These are phyloP conservation scores for Globisporangium middletonii DNA, from an alignment of 352 stramenopile species.

Conservation along the genomic window DNA sequence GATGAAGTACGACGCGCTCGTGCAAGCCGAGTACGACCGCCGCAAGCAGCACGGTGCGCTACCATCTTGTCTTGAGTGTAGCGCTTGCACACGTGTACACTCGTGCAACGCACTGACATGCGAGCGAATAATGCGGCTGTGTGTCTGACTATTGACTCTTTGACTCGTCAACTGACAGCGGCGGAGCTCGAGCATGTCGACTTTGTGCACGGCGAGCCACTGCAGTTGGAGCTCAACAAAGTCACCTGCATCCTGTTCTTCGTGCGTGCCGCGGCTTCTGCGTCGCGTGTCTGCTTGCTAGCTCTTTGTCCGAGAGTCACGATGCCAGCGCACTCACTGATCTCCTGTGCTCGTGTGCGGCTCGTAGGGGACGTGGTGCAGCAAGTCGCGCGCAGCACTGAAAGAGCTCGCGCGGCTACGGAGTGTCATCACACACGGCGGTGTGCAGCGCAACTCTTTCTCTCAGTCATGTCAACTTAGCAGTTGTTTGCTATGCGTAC, in stretches of 20 bases:
- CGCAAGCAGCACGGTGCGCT: conserved; percentile 10
- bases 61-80: no score
- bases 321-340: not conserved
- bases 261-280: conserved; percentile 16
- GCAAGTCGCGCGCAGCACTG: conserved; percentile 42
- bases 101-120: no score
- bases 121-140: not conserved
- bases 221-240: conserved; percentile 52
- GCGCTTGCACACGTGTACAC: no score
- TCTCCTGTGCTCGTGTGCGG: not conserved
- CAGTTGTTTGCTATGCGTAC: not conserved
- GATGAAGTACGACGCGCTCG: conserved; percentile 45
- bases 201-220: conserved; percentile 40
- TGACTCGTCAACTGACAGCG: conserved; percentile 16
- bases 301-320: no score
- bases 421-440: conserved; percentile 24
- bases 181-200: conserved; percentile 40
- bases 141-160: not conserved
- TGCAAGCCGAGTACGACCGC: conserved; percentile 15
- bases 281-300: not conserved
- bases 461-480: not conserved
- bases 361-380: conserved; percentile 55
- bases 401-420: conserved; percentile 41
- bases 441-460: conserved; percentile 9
- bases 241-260: conserved; percentile 78